A percentile compares a stretch with the other conserved stretches of the same genome.
Conservation (phyloP, 106 monocot genomes). For the Acorus gramineus region DNA sequence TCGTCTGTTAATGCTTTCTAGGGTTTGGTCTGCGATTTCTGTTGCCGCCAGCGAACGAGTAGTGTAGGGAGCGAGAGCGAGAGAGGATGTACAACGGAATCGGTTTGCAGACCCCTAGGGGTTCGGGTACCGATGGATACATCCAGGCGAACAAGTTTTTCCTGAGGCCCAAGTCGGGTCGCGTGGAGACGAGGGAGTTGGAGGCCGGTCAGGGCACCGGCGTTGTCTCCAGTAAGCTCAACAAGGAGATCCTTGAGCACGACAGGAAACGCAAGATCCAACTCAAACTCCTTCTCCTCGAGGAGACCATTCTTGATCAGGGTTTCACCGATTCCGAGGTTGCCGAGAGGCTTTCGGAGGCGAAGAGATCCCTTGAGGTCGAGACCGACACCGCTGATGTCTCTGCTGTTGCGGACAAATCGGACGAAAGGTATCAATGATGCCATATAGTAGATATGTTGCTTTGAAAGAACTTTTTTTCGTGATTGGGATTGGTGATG, state of each 20-base stretch:
- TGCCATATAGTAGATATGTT: no score
- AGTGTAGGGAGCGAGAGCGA: neutral
- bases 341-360: conserved; percentile 42
- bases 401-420: neutral
- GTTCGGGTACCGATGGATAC: conserved; percentile 96
- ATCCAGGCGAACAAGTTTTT: conserved; percentile 94
- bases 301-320: conserved; percentile 74
- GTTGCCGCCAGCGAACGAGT: no score
- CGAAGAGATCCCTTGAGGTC: conserved; percentile 30
- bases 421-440: no score
- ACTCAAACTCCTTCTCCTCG: conserved; percentile 55
- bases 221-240: conserved; percentile 58
- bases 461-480: no score
- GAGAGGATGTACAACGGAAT: conserved; percentile 89
- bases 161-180: conserved; percentile 32
- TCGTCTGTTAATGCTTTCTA: no score
- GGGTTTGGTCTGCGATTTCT: no score
- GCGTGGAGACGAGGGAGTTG: neutral
- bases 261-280: conserved; percentile 89
- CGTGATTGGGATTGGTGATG: no score
- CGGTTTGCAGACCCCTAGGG: conserved; percentile 83
- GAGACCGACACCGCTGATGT: conserved; percentile 24
- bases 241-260: conserved; percentile 95
- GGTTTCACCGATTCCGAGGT: conserved; percentile 86
- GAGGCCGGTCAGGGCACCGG: neutral